Evolutionary conservation across 306 rosid genomes (phyloP).

Genomic region (Cicer arietinum): DNA sequence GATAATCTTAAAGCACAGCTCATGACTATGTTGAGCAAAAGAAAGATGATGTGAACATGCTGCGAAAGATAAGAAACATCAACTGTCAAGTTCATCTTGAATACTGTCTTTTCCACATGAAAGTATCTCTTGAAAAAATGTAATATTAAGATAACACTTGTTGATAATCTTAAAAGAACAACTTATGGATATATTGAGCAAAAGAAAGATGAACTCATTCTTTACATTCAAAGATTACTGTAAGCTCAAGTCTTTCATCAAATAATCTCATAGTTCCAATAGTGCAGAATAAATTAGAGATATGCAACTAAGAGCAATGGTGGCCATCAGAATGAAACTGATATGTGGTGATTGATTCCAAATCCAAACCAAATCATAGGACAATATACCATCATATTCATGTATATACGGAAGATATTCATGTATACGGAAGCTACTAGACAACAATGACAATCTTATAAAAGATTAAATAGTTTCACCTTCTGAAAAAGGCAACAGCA

Average conservation of each 20-base stretch:
- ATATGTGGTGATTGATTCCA: background rate
- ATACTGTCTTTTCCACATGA: background rate
- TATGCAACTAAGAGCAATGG: background rate
- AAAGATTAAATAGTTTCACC: background rate
- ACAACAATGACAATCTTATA: background rate
- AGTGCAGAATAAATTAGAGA: background rate
- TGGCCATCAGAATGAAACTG: background rate
- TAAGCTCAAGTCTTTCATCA: background rate
- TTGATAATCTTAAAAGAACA: background rate
- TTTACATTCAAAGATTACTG: background rate
- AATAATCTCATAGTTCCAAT: background rate
- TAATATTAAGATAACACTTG: constrained; percentile 8
- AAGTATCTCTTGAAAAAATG: background rate
- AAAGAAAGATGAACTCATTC: constrained; percentile 24
- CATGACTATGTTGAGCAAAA: constrained; percentile 5
- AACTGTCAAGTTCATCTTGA: constrained; percentile 9
- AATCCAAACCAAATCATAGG: background rate
- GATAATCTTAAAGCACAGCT: constrained; percentile 4
- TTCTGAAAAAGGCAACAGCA: constrained; percentile 1
- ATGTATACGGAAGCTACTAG: constrained; percentile 2
- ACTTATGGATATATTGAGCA: background rate
- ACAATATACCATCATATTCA: background rate
- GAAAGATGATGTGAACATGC: constrained; percentile 83
- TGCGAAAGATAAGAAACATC: constrained; percentile 47
- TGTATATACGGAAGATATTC: background rate